Conservation (phyloP, 306 rosid species). For the Begonia loranthoides region DNA sequence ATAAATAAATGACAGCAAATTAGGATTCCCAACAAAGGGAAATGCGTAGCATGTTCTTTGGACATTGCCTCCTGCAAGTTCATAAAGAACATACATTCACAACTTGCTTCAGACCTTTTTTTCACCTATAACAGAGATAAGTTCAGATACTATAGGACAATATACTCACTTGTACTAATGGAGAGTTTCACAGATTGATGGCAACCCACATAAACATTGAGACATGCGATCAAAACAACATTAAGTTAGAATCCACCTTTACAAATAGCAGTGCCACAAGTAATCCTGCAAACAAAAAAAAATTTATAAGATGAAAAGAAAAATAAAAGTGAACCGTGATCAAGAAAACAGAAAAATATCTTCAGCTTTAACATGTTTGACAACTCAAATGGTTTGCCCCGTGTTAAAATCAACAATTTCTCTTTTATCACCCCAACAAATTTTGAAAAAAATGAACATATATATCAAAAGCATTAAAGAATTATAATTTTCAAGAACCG, state of each 20-base stretch:
- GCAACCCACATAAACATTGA: conserved; percentile 89
- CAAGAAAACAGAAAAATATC: too few relatives aligned
- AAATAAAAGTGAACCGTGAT: neutral
- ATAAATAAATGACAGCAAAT: conserved; percentile 82
- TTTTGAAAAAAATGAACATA: too few relatives aligned
- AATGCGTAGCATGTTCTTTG: conserved; percentile 95
- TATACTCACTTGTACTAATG: conserved; percentile 29
- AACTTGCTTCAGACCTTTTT: too few relatives aligned
- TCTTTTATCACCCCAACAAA: too few relatives aligned
- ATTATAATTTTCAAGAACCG: too few relatives aligned
- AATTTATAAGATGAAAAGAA: neutral
- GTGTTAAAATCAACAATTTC: too few relatives aligned
- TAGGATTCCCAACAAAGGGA: conserved; percentile 99
- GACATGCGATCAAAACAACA: conserved; percentile 74
- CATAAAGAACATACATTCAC: too few relatives aligned
- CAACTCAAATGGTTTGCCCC: too few relatives aligned
- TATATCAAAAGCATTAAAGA: too few relatives aligned
- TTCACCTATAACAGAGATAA: too few relatives aligned
- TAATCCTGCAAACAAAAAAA: conserved; percentile 45
- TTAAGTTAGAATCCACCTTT: conserved; percentile 85
- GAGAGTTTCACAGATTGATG: conserved; percentile 92
- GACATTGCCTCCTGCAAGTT: conserved; percentile 99
- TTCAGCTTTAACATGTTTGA: too few relatives aligned
- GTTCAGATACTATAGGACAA: too few relatives aligned
- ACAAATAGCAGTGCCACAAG: conserved; percentile 79